These are phyloP conservation scores for Pseudocercospora ulei DNA, from an alignment of 2,329 filamentous ascomycete genomes.

Conservation along the genomic window DNA sequence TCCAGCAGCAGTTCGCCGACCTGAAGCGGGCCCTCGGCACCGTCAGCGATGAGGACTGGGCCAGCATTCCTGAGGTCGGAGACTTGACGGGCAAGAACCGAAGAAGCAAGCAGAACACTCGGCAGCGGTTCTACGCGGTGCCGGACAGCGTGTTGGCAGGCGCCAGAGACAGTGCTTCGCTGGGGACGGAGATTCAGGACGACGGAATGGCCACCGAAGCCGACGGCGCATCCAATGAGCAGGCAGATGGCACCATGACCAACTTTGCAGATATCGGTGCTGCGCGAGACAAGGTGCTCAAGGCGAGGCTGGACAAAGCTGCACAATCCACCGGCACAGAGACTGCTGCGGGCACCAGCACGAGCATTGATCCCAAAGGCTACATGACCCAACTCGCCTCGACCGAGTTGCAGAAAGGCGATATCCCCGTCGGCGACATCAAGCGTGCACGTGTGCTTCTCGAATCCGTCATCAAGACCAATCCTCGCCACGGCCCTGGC, in stretches of 20 bases:
- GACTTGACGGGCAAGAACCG: slow-evolving; percentile 93
- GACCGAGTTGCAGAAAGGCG: slow-evolving; percentile 65
- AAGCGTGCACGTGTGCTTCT: slow-evolving; percentile 83
- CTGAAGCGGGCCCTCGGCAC: slow-evolving; percentile 80
- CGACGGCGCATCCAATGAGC: slow-evolving; percentile 38
- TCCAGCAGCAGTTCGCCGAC: slow-evolving; percentile 94
- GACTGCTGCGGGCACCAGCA: slow-evolving; percentile 64
- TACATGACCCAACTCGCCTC: slow-evolving; percentile 88
- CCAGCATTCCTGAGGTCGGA: slow-evolving; percentile 85
- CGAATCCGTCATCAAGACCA: slow-evolving; percentile 96
- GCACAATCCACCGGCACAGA: slow-evolving; percentile 59
- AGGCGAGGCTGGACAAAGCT: slow-evolving; percentile 86
- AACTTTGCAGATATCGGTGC: slow-evolving; percentile 97
- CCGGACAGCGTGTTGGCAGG: slow-evolving; percentile 90
- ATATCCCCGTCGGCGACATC: slow-evolving; percentile 84
- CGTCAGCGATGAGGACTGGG: slow-evolving; percentile 94
- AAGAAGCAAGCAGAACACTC: slow-evolving; percentile 68
- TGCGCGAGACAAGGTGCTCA: slow-evolving; percentile 87
- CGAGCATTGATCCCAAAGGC: slow-evolving; percentile 86
- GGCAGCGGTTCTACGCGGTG: slow-evolving; percentile 83
- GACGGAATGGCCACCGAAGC: slow-evolving; percentile 49
- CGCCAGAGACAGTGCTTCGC: slow-evolving; percentile 66
- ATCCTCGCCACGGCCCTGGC: slow-evolving; percentile 84
- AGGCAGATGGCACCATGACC: slow-evolving; percentile 76
- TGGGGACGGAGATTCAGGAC: slow-evolving; percentile 80